phyloP scores from a whole-genome alignment of 306 rosid genomes.

The Oemleria cerasiformis region DNA sequence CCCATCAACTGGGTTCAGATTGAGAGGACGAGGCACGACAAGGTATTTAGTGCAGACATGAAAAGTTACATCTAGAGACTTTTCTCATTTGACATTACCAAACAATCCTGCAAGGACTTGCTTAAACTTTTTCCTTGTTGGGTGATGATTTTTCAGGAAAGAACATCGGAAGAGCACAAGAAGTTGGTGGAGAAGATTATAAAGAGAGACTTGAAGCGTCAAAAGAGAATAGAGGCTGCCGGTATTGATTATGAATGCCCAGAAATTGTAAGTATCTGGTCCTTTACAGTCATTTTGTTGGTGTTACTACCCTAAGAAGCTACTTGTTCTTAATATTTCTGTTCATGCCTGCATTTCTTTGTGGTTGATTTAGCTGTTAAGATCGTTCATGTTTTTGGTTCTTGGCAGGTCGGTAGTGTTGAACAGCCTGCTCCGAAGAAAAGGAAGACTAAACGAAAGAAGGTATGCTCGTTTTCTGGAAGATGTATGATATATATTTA shows the following conservation, averaged over 20 bases:
- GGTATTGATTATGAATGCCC: conserved; percentile 89
- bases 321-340: not conserved
- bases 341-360: not conserved
- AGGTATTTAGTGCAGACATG: conserved; percentile 40
- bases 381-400: conserved; percentile 2
- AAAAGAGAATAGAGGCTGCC: conserved; percentile 70
- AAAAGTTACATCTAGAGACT: not conserved
- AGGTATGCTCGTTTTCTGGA: conserved; percentile 3
- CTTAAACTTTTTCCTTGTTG: not conserved
- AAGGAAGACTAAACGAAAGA: conserved; percentile 56
- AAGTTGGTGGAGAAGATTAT: conserved; percentile 60
- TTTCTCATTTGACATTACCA: not conserved
- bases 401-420: conserved; percentile 52
- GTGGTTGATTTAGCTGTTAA: conserved; percentile 9
- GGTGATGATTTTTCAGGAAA: conserved; percentile 50
- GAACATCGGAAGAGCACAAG: conserved; percentile 62
- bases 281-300: not conserved
- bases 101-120: not conserved
- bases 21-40: conserved; percentile 56
- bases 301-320: not conserved
- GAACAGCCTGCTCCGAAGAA: conserved; percentile 78
- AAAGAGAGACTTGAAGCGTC: conserved; percentile 53
- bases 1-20: conserved; percentile 55
- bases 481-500: not conserved
- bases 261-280: conserved; percentile 57